phyloP scores from a whole-genome alignment of 2,329 filamentous ascomycete species.

The Penicillium freii region DNA sequence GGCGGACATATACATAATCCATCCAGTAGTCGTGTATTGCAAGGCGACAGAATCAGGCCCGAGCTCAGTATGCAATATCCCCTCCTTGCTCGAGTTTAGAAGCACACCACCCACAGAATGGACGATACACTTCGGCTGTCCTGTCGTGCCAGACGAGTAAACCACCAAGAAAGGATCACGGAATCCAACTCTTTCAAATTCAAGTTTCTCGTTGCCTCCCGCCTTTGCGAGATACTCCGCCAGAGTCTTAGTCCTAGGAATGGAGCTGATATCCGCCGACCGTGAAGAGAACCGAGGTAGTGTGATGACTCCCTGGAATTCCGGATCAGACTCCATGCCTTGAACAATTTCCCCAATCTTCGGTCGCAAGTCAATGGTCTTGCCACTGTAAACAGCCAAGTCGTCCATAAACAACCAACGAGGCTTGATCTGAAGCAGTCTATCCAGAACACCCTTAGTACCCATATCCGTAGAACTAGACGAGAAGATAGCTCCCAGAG shows the following conservation, averaged over 20 bases:
- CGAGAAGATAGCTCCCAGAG: conserved; percentile 72
- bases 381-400: conserved; percentile 74
- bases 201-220: conserved; percentile 36
- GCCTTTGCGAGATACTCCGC: conserved; percentile 10
- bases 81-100: conserved; percentile 57
- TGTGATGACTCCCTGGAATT: conserved; percentile 54
- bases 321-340: conserved; percentile 59
- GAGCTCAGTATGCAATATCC: conserved; percentile 50
- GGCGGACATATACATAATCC: conserved; percentile 80
- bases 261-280: conserved; percentile 12
- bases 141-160: conserved; percentile 78
- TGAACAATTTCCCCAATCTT: conserved; percentile 68
- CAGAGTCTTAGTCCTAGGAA: conserved; percentile 11
- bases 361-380: conserved; percentile 65
- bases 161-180: conserved; percentile 74
- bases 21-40: conserved; percentile 70
- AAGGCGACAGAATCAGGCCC: conserved; percentile 46
- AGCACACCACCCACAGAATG: conserved; percentile 56
- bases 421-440: conserved; percentile 71
- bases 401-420: conserved; percentile 84
- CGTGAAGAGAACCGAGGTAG: conserved; percentile 11
- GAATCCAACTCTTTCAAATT: conserved; percentile 64
- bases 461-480: conserved; percentile 82
- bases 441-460: conserved; percentile 70
- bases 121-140: conserved; percentile 80